These are phyloP conservation scores for Dactylis glomerata DNA, from an alignment of 176 grass and related monocot species.

Conservation along the genomic window DNA sequence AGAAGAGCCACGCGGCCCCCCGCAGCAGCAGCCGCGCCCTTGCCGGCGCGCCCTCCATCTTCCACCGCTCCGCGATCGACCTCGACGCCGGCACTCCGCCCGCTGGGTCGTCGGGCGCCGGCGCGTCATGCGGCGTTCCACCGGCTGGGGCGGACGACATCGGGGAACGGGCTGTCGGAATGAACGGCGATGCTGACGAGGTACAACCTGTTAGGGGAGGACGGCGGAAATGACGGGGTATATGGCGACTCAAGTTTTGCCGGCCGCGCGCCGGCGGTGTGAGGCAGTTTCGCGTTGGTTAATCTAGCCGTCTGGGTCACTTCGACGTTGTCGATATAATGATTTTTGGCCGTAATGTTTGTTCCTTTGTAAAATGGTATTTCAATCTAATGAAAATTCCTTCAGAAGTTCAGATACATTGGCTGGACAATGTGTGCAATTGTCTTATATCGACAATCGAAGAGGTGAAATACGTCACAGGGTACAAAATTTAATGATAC, in stretches of 20 bases:
- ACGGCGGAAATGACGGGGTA: background rate
- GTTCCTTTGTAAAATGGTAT: background rate
- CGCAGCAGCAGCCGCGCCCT: conserved; percentile 46
- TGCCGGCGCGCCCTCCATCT: conserved; percentile 36
- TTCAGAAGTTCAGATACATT: background rate
- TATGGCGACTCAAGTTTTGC: background rate
- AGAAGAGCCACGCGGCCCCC: conserved; percentile 47
- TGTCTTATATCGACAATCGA: background rate
- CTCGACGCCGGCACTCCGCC: background rate
- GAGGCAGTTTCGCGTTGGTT: background rate
- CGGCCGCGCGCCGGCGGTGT: background rate
- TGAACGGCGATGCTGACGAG: background rate
- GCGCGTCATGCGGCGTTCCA: background rate
- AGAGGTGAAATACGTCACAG: background rate
- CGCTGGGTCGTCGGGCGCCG: background rate
- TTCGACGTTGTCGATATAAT: background rate
- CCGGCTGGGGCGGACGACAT: conserved; percentile 16
- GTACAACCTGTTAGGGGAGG: background rate
- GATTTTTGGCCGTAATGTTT: background rate
- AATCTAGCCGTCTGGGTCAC: background rate
- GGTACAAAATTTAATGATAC: background rate
- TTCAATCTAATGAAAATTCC: background rate
- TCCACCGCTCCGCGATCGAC: conserved; percentile 45
- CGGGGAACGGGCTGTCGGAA: background rate
- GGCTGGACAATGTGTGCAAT: background rate